phyloP scores from a whole-genome alignment of 805 yeast genomes.

The Pichia deserticola region DNA sequence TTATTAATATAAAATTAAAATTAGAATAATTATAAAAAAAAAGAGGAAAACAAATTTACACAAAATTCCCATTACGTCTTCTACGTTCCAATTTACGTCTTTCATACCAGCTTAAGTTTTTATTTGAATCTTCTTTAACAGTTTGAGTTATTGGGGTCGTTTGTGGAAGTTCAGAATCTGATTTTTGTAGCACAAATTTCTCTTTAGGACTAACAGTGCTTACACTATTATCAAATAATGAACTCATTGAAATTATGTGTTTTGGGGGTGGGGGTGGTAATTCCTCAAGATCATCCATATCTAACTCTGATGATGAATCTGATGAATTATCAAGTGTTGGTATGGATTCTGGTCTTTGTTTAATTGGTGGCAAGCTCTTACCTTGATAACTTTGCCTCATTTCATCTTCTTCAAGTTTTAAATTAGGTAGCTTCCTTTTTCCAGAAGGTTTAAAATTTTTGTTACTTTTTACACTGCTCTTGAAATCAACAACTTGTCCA shows the following conservation, averaged over 20 bases:
- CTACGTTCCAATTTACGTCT: constrained; percentile 5
- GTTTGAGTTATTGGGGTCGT: not conserved
- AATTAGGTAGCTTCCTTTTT: not conserved
- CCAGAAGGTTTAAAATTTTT: not conserved
- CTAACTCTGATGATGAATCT: not conserved
- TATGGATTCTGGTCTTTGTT: not conserved
- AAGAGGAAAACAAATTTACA: too few relatives aligned
- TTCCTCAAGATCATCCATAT: constrained; percentile 2
- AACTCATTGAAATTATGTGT: constrained; percentile 19
- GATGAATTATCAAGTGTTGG: not conserved
- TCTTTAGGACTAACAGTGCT: not conserved
- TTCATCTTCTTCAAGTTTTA: constrained; percentile 5
- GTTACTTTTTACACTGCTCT: constrained; percentile 11
- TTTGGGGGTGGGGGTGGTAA: constrained; percentile 20
- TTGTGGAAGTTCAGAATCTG: not conserved
- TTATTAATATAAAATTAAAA: too few relatives aligned
- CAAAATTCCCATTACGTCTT: not conserved
- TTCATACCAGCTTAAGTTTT: constrained; percentile 5
- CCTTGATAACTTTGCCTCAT: constrained; percentile 8
- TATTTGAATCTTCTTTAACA: not conserved
- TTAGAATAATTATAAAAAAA: too few relatives aligned
- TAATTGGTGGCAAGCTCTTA: constrained; percentile 8
- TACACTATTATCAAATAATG: constrained; percentile 9
- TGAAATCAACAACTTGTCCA: constrained; percentile 22
- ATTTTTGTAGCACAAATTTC: constrained; percentile 1